Base-by-base conservation (phyloP, 371 early-diverging fungal genomes). In the Rhizopus stolonifer region DNA sequence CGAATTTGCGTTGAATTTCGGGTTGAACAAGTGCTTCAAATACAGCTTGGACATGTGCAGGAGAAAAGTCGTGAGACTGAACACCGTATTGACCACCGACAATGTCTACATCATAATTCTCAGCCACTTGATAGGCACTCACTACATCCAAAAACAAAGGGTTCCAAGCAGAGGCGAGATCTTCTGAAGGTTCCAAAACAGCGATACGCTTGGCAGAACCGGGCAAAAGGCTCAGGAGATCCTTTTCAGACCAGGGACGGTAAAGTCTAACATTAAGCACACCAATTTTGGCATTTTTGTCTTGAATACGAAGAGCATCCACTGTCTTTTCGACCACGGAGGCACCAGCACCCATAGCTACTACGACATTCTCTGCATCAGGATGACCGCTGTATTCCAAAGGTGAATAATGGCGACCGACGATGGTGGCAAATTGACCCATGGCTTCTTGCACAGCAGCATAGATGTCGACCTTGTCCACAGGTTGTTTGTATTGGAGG, bases 81-180 rank as follows among this genome's bases (percentile, higher is more conserved):
- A 76, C 78, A 54, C 77, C 76, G 62, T 77, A 83, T 46, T 79
- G 80, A 14, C 82, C 79, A 55, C 82, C 79, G 26, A 60, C 65
- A 49, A 79, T 77, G 33, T 80, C 75, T 0, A 70, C 71, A 19
- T 64, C 58, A 9, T 77, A 64, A 34, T 74, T 59, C 29, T 73
- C 71, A 25, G 67, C 69, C 17, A 83, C 61, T 56, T 86, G 84
- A 58, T 84, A 84, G 9, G 84, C 75, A 31, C 86, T 78, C 2
- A 85, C 81, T 31, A 91, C 73, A 54, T 91, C 91, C 51, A 91
- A 80, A 70, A 90, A 86, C 39, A 91, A 69, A 17, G 91, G 90
- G 29, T 86, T 87, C 88, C 88, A 89, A 33, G 81, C 69, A 39
- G 83, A 77, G 7, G 81, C 74, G 57, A 70, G 69, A 46, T 80